Percentiles rank a stretch among this genome's conserved stretches.
These are phyloP conservation scores for Parasitella parasitica DNA, from an alignment of 371 early-diverging fungal species.

Conservation along the genomic window DNA sequence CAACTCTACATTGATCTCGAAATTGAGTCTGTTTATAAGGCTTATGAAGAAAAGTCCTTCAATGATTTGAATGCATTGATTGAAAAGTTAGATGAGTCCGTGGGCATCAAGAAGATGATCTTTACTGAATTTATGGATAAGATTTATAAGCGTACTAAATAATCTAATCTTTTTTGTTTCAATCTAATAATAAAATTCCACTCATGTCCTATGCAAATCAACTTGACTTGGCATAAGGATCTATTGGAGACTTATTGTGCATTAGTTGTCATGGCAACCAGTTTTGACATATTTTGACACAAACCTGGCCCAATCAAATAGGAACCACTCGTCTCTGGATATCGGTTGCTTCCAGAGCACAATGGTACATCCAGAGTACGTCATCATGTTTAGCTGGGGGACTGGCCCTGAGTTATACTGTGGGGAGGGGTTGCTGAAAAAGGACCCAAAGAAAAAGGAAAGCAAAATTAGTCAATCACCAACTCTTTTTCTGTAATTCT, in stretches of 20 bases:
- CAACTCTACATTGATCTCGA: slow-evolving; percentile 77
- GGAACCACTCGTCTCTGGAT: not conserved
- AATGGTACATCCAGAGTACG: too few species aligned
- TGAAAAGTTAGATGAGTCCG: slow-evolving; percentile 65
- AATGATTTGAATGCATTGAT: slow-evolving; percentile 72
- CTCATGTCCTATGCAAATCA: not conserved
- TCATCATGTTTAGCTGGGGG: not conserved
- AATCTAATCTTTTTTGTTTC: slow-evolving; percentile 26
- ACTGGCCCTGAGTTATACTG: slow-evolving; percentile 2
- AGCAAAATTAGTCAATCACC: slow-evolving; percentile 4
- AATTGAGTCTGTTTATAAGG: slow-evolving; percentile 74
- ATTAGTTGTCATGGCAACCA: not conserved
- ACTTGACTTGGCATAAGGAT: too few species aligned
- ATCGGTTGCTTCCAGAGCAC: not conserved
- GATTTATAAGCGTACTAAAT: slow-evolving; percentile 91
- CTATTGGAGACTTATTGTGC: too few species aligned
- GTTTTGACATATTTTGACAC: not conserved
- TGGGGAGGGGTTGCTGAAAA: slow-evolving; percentile 4
- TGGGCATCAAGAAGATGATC: slow-evolving; percentile 75
- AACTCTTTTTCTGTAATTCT: slow-evolving; percentile 12
- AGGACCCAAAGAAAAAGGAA: not conserved
- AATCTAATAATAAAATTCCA: not conserved
- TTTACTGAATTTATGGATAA: slow-evolving; percentile 90
- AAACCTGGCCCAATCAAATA: not conserved
- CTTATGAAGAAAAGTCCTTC: slow-evolving; percentile 87